Evolutionary conservation across 2,329 filamentous ascomycete species (phyloP).

Genomic region (Aspergillus persii): DNA sequence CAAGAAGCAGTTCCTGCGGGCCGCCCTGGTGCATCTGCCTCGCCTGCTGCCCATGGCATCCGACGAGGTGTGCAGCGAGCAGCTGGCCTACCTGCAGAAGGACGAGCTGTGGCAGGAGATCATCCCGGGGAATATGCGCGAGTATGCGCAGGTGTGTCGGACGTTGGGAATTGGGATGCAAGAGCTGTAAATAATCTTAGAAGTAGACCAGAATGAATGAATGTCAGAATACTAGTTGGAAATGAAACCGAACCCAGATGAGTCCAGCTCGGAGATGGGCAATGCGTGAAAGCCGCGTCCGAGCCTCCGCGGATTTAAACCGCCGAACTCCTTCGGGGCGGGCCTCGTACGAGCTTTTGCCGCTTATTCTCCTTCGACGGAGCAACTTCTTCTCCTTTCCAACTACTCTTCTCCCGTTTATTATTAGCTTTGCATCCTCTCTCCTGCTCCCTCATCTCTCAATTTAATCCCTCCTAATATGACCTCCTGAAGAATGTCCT

Average conservation of each 20-base stretch:
- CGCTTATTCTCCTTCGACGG: neutral
- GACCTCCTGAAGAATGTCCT: neutral
- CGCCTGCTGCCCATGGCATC: constrained; percentile 31
- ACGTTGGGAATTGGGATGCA: constrained; percentile 16
- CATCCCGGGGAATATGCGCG: constrained; percentile 35
- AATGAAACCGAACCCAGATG: too few relatives aligned
- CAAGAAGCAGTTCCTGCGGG: constrained; percentile 32
- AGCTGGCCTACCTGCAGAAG: constrained; percentile 29
- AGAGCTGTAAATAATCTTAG: constrained; percentile 14
- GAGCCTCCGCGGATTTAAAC: neutral
- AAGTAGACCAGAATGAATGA: neutral
- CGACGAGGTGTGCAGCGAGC: constrained; percentile 30
- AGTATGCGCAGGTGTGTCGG: constrained; percentile 33
- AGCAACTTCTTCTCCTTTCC: neutral
- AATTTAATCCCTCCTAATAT: neutral
- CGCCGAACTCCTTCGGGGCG: neutral
- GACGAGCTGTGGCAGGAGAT: constrained; percentile 33
- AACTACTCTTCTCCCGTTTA: neutral
- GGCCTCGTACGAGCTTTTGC: neutral
- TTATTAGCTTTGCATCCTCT: too few relatives aligned
- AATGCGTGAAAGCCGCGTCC: neutral
- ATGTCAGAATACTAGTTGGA: too few relatives aligned
- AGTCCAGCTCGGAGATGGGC: too few relatives aligned
- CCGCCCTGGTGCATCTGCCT: constrained; percentile 30
- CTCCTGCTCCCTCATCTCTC: neutral